Base-by-base conservation (phyloP, 1,139 yeast species). In the Pichia sp. region DNA sequence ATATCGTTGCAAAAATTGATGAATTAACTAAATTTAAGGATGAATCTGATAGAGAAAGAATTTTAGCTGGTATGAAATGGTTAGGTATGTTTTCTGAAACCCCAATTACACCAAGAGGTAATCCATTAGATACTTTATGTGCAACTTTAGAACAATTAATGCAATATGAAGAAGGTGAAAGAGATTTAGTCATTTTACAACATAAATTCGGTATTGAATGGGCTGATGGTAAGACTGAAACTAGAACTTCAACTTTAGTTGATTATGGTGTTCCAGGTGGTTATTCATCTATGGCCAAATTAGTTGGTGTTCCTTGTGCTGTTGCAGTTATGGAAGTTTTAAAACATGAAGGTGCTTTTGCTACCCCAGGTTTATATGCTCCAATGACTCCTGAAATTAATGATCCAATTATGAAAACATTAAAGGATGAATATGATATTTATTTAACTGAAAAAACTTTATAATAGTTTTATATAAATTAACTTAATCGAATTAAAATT, bases 281-380 rank as follows among this genome's bases (percentile, higher is more conserved):
- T 51, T 92, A 90, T 80, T 86, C 96, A 42, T 90, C 97, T 45
- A 92, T 92, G 98, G 98, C 98, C 59, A 90, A 92, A 68, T 78
- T 88, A 59, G 98, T 92, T 52, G 98, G 98, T 74, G 94, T 89
- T 58, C 98, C 98, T 58, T 92, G 96, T 72, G 97, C 97, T 52
- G 95, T 92, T 67, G 98, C 97, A 39, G 77, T 85, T 55, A 82
- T 82, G 73, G 86, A 86, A 70, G 86, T 92, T 58, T 78, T 92
- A 63, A 79, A 85, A 59, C 58, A 58, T 44, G 29, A 49, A 39
- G 96, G 96, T 56, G 80, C 84, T 56, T 84, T 88, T 65, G 74
- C 76, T 63, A 76, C 75, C 55, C 84, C 88, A 46, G 98, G 98
- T 60, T 77, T 92, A 65, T 77, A 84, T 61, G 97, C 97, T 49